Evolutionary conservation across 2,329 filamentous ascomycete genomes (phyloP), one percentile per base, ranked within the genome.

Genomic region (Pezicula neosporulosa): DNA sequence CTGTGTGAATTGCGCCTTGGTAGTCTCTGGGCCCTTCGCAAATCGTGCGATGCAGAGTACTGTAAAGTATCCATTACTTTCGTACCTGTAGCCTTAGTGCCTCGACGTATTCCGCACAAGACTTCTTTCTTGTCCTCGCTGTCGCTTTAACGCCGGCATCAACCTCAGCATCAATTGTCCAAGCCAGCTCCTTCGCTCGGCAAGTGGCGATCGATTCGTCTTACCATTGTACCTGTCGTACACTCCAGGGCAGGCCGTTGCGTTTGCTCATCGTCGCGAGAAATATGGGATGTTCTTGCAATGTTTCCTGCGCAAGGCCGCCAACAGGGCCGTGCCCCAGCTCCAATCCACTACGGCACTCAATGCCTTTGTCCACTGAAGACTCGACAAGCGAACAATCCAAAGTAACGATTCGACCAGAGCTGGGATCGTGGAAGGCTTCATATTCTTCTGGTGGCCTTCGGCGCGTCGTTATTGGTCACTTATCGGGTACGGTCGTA

Each of bases 381-480:
- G 42, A 28, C 41, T 27, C 28, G 36, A 44, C 30, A 30, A 36
- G 33, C 37, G 36, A 28, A 30, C 38, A 18, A 48, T 44, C 28
- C 44, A 36, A 19, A 39, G 27, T 38, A 18, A 15, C 33, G 21
- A 16, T 24, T 44, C 36, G 16, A 16, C 28, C 19, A 44, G 19
- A 41, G 24, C 53, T 16, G 44, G 53, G 53, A 56, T 59, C 44
- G 49, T 51, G 48, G 56, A 56, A 54, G 50, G 36, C 50, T 51
- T 49, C 47, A 39, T 51, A 19, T 6, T 24, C 8, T 44, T 50
- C 21, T 51, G 44, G 8, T n/a, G 13, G 16, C 8, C 38, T 44
- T 44, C 55, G 36, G 38, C 15, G 13, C 24, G 43, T 18, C 37
- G 48, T 55, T 42, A 53, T 51, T 54, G 48, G 50, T 48, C 35